Evolutionary conservation across 371 early-diverging fungal species (phyloP), one percentile per base, ranked within the genome.

Genomic region (Saksenaea vasiformis): DNA sequence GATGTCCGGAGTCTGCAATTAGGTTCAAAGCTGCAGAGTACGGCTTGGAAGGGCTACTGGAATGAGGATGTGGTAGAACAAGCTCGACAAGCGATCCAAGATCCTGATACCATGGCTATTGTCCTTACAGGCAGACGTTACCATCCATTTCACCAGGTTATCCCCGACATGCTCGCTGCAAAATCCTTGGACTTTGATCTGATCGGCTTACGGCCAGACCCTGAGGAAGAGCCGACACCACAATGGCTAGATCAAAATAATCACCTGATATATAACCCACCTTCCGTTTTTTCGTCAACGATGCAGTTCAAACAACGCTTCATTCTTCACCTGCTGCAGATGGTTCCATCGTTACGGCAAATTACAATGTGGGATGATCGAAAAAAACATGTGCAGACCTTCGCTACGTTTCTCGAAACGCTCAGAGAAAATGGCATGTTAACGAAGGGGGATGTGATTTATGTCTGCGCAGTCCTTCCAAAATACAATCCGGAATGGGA

Each of bases 281-380:
- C 65, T 0, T 71, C 72, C 14, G 74, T 77, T 8, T 73, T 79
- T 41, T 44, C 63, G 7, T 75, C 80, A 2, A 87, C 89, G 3
- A 78, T 87, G 71, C 77, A 85, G 54, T 88, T 85, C 76, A 88
- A 88, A 59, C 68, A 74, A 35, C 63, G 73, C 17, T 87, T 87
- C 31, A 74, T 88, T 0, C 62, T 79, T 17, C 76, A 87, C 34
- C 34, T 85, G 4, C 44, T 88, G 0, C 54, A 73, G 5, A 71
- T 63, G 3, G 71, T 87, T 13, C 85, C 86, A 0, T 72, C 70
- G 1, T 37, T 86, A 8, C 26, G 58, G 0, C 36, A 70, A 0
- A 65, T 88, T 0, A 35, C 34, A 14, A 85, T 88, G 86, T 88
- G 87, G 85, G 89, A 88, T 55, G 89, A 88, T 61, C 83, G 89